These are phyloP conservation scores for Clavariopsis aquatica DNA, from an alignment of 495 filamentous ascomycete species.

Conservation along the genomic window DNA sequence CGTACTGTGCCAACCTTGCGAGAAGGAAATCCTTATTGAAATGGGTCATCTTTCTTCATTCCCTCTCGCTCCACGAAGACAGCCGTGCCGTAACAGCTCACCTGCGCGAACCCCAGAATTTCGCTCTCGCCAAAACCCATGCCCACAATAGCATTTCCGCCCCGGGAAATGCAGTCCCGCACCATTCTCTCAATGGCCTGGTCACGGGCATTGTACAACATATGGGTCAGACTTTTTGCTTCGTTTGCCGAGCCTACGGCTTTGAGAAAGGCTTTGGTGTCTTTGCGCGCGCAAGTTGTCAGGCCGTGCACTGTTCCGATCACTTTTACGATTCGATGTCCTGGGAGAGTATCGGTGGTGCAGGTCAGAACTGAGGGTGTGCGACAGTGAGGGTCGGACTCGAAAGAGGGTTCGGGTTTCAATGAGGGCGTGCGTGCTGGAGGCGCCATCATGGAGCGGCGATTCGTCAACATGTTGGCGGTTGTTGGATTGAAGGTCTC, in stretches of 20 bases:
- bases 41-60: constrained; percentile 11
- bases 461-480: constrained; percentile 28
- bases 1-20: background rate
- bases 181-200: constrained; percentile 30
- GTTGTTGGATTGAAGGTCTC: background rate
- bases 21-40: background rate
- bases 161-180: constrained; percentile 23
- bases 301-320: constrained; percentile 30
- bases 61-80: constrained; percentile 26
- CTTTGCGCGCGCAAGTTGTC: constrained; percentile 29
- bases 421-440: constrained; percentile 4
- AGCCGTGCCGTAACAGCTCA: constrained; percentile 26
- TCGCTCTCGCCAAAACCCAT: constrained; percentile 34
- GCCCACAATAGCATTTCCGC: constrained; percentile 27
- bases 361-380: constrained; percentile 19
- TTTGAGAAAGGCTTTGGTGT: constrained; percentile 32
- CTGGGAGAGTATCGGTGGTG: constrained; percentile 19
- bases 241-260: constrained; percentile 21
- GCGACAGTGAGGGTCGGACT: constrained; percentile 21
- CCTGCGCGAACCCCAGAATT: constrained; percentile 25
- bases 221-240: constrained; percentile 29
- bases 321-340: constrained; percentile 26
- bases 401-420: constrained; percentile 1
- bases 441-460: constrained; percentile 28
- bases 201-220: constrained; percentile 29